Evolutionary conservation across 1,284 basidiomycete genomes (phyloP), one percentile per base, ranked within the genome.

Genomic region (Moesziomyces sp.): DNA sequence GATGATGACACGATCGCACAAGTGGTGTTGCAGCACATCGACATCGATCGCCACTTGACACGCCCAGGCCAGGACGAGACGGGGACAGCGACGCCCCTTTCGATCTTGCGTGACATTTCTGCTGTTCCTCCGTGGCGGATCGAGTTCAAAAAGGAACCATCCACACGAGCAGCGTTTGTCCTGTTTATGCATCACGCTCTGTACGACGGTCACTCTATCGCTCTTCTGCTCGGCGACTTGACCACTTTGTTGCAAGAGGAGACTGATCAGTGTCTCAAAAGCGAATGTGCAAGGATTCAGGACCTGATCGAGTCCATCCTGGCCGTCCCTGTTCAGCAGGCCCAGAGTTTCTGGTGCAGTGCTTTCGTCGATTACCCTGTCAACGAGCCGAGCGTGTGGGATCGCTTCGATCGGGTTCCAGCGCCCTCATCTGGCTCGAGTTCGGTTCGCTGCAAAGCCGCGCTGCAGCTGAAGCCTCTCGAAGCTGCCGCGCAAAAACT

Each of bases 1-100:
- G 58, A 61, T 43, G 54, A 56, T 14, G 46, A 14, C 10, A 56
- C 46, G n/a, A 56, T 56, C 54, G 54, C 54, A 11, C 54, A 56
- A 24, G 30, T 49, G 3, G 54, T 56, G 14, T 26, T 54, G 44
- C 13, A 38, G 5, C 18, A 21, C 5, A 10, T 54, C 43, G 44
- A 54, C 5, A 24, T 54, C 14, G 44, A 54, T 21, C 52, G 44
- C 7, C 52, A 54, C n/a, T 4, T 46, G 14, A 30, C 46, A 14
- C 43, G 19, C 23, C 7, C 30, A 28, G n/a, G 5, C 4, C 33
- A 18, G 21, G 13, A 16, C 38, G 38, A 40, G 6, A 16, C 16
- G 38, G 38, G 18, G 38, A 4, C 38, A 40, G 38, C 38, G 14
- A 46, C 45, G 6, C 14, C 33, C n/a, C 19, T 24, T 16, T 30